Evolutionary conservation across 2,329 filamentous ascomycete species (phyloP).

Genomic region (Chaetothyriales sp.): DNA sequence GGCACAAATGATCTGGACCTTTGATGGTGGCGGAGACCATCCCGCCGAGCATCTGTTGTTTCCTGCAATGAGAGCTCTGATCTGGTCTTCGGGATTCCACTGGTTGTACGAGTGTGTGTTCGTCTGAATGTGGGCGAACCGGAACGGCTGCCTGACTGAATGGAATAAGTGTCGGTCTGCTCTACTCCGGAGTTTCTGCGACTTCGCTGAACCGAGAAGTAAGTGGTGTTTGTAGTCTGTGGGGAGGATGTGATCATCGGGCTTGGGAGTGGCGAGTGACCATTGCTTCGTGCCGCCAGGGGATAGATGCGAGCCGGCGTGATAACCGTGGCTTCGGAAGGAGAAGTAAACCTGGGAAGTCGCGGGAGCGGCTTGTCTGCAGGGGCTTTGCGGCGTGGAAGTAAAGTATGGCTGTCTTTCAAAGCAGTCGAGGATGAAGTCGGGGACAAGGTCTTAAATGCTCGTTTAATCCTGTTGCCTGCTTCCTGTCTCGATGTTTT

Average conservation of each 20-base stretch:
- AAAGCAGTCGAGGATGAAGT: constrained; percentile 13
- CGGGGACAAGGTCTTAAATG: constrained; percentile 15
- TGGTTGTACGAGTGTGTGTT: constrained; percentile 29
- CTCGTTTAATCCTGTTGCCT: constrained; percentile 15
- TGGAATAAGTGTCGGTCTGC: constrained; percentile 29
- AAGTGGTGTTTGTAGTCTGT: constrained; percentile 17
- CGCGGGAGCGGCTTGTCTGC: background rate
- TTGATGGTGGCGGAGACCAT: constrained; percentile 17
- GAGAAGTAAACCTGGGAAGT: background rate
- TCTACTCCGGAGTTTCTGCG: constrained; percentile 27
- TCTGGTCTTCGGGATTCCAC: constrained; percentile 27
- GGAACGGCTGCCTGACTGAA: constrained; percentile 21
- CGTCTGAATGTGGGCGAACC: constrained; percentile 26
- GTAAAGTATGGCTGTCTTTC: constrained; percentile 8
- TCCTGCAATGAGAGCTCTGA: constrained; percentile 25
- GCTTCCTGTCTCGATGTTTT: constrained; percentile 3
- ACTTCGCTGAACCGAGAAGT: constrained; percentile 25
- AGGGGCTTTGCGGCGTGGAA: constrained; percentile 4
- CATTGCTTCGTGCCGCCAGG: constrained; percentile 3
- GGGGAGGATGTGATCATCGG: constrained; percentile 3
- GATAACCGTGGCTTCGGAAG: background rate
- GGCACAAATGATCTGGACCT: constrained; percentile 27
- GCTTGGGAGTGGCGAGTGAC: constrained; percentile 11
- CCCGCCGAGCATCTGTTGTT: constrained; percentile 17
- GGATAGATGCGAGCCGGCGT: background rate